Evolutionary conservation across 352 stramenopile genomes (phyloP).

Genomic region (Blastocystis sp.): DNA sequence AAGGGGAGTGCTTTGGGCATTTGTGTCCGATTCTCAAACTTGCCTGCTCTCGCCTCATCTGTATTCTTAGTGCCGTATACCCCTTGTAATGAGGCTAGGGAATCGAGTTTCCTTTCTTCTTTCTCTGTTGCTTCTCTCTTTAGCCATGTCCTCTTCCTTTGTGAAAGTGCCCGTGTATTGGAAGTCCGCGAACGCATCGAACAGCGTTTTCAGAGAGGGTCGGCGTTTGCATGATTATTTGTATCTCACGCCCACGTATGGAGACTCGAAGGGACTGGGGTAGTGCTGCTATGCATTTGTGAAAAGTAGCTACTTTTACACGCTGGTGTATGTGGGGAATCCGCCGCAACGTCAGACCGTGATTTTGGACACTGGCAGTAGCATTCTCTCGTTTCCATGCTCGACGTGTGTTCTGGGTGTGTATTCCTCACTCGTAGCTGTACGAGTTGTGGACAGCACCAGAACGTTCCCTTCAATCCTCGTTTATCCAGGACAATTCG

Average conservation of each 20-base stretch:
- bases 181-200: slow-evolving; percentile 8
- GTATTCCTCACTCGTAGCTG: slow-evolving; percentile 33
- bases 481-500: slow-evolving; percentile 47
- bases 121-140: background rate
- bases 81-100: background rate
- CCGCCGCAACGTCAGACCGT: slow-evolving; percentile 63
- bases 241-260: slow-evolving; percentile 35
- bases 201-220: background rate
- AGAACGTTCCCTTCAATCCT: slow-evolving; percentile 55
- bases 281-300: slow-evolving; percentile 4
- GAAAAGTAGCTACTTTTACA: slow-evolving; percentile 58
- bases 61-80: background rate
- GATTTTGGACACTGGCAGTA: slow-evolving; percentile 66
- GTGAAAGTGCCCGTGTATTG: slow-evolving; percentile 37
- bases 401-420: background rate
- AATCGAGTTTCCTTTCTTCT: background rate
- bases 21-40: background rate
- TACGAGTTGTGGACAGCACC: slow-evolving; percentile 24
- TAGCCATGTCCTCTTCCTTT: background rate
- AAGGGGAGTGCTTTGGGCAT: background rate
- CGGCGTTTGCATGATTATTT: slow-evolving; percentile 59
- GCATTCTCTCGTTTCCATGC: slow-evolving; percentile 65
- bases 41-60: background rate
- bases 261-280: slow-evolving; percentile 59
- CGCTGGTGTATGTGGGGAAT: slow-evolving; percentile 57